Evolutionary conservation across 1,284 basidiomycete genomes (phyloP).

Genomic region (Cryptococcus sp.): DNA sequence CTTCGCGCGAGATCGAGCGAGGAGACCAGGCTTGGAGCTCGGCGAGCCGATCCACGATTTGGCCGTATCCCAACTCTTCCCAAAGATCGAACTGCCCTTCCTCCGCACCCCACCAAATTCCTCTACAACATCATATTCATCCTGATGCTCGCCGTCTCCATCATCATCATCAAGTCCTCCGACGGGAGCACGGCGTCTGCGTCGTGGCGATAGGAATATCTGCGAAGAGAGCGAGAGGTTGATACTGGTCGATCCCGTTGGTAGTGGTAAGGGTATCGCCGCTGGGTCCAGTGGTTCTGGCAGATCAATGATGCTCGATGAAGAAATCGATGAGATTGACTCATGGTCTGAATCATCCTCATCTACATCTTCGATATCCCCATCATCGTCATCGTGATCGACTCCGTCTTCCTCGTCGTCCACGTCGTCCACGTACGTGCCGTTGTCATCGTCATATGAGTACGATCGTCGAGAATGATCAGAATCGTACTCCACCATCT

Average conservation of each 20-base stretch:
- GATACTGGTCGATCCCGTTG: constrained; percentile 14
- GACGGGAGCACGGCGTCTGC: no score
- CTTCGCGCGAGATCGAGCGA: no score
- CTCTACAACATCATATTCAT: constrained; percentile 1
- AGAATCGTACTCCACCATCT: background rate
- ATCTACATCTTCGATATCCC: constrained; percentile 5
- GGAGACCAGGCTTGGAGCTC: no score
- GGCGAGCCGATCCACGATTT: background rate
- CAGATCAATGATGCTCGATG: constrained; percentile 41
- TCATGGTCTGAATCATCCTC: constrained; percentile 3
- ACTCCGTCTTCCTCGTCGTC: background rate
- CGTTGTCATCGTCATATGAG: background rate
- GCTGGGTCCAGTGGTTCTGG: constrained; percentile 28
- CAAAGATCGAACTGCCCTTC: constrained; percentile 29
- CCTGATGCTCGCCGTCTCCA: no score
- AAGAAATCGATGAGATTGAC: constrained; percentile 26
- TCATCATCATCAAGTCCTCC: no score
- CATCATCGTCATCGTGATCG: background rate
- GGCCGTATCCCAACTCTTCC: constrained; percentile 26
- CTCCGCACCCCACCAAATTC: constrained; percentile 27
- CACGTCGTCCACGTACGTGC: background rate
- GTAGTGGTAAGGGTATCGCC: constrained; percentile 20
- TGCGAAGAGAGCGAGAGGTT: constrained; percentile 21
- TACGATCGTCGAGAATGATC: background rate
- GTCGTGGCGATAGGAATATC: background rate